Evolutionary conservation across 78 protist genomes (phyloP), one percentile per base, ranked within the genome.

Genomic region (Pigoraptor vietnamica): DNA sequence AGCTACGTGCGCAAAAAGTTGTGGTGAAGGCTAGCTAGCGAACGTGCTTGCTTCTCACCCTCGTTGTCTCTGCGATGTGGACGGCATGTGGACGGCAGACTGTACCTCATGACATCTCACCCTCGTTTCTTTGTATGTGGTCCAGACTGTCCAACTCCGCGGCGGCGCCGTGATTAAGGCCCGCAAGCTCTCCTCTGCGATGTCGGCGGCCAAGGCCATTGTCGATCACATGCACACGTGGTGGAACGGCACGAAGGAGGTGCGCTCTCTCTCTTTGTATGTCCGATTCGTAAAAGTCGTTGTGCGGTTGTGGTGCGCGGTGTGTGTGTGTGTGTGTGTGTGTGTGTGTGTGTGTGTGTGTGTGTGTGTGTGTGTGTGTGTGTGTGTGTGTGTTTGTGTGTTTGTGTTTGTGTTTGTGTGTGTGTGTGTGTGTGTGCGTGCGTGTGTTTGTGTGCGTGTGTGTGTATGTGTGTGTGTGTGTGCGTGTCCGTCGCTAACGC

Each of bases 141-240:
- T 98, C 48, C 87, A 93, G 87, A 40, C 88, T 24, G 97, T 97
- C 55, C 99, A 97, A 94, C 37, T 90, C 55, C 96, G 99, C 83
- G 99, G 99, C 84, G 98, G 97, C 29, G 98, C 96, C 29, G 93
- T 98, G 89, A 94, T 97, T 89, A 67, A 39, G 38, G 94, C 94
- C 10, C 93, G 97, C 84, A 92, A 95, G 91, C 90, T 96, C 35
- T 93, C 96, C n/a, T 90, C 95, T 2, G 98, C 98, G 23, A 48
- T 89, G 39, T 96, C 97, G 2, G 98, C 98, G 2, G 98, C 98
- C 55, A 81, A 91, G 79, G 98, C 98, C 40, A 89, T 94, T 83
- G 37, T 56, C 2, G 97, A 95, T 92, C 97, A 96, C 94, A 34
- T 95, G 93, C 95, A 32, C 92, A 92, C 90, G 92, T 95, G 93